Conservation (phyloP, 139 green algal species). For the Coccomyxa sp. region DNA sequence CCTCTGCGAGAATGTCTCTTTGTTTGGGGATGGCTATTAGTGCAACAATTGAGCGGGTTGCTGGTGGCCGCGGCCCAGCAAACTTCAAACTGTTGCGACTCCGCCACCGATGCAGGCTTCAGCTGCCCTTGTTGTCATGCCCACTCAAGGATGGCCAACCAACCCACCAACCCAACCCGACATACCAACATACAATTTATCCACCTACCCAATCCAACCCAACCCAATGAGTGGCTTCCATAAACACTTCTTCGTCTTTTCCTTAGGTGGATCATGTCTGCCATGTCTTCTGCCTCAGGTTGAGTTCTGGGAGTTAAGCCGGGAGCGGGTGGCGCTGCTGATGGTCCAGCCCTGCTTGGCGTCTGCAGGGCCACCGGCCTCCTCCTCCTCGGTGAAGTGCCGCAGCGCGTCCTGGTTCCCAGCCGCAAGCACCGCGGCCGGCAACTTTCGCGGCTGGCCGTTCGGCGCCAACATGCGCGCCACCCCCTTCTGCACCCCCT, state of each 20-base stretch:
- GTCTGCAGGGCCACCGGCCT: neutral
- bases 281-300: too few relatives aligned
- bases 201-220: neutral
- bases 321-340: neutral
- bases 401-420: neutral
- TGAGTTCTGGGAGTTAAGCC: neutral
- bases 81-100: too few relatives aligned
- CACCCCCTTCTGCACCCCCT: conserved; percentile 24
- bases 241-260: neutral
- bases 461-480: conserved; percentile 73
- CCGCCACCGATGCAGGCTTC: too few relatives aligned
- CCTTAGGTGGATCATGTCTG: neutral
- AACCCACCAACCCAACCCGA: neutral
- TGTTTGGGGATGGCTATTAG: too few relatives aligned
- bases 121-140: too few relatives aligned
- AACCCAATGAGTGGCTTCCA: neutral
- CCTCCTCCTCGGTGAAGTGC: conserved; percentile 1
- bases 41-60: too few relatives aligned
- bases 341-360: neutral
- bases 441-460: conserved; percentile 84
- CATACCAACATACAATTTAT: neutral
- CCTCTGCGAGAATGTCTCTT: too few relatives aligned
- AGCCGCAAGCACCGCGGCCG: conserved; percentile 15
- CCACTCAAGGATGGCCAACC: neutral
- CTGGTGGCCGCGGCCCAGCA: too few relatives aligned